A percentile compares a stretch with the other conserved stretches of the same genome.
These are phyloP conservation scores for Debaryomyces nepalensis DNA, from an alignment of 1,139 yeast genomes.

Conservation along the genomic window DNA sequence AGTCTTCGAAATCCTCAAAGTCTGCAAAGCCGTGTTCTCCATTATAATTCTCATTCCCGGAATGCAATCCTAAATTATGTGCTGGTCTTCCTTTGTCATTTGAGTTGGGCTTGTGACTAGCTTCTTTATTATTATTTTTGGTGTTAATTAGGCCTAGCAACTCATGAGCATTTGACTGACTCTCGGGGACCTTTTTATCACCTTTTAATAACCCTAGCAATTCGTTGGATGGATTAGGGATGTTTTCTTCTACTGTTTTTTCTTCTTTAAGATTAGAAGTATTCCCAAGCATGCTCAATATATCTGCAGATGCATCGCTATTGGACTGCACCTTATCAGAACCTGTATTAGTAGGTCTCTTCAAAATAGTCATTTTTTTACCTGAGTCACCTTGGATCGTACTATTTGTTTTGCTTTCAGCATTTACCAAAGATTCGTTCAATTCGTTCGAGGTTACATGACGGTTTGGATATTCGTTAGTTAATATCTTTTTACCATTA, in stretches of 20 bases:
- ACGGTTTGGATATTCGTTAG: no score
- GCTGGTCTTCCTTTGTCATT: slow-evolving; percentile 11
- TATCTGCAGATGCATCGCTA: slow-evolving; percentile 20
- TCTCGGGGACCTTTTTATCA: slow-evolving; percentile 8
- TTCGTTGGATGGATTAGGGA: slow-evolving; percentile 19
- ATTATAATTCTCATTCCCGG: neutral
- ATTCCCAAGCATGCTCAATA: slow-evolving; percentile 29
- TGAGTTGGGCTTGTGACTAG: neutral
- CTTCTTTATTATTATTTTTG: slow-evolving; percentile 5
- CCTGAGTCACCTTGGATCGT: slow-evolving; percentile 24
- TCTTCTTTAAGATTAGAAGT: slow-evolving; percentile 13
- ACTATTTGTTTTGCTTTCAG: slow-evolving; percentile 10
- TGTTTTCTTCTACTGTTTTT: neutral
- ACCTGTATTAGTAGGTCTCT: slow-evolving; percentile 24
- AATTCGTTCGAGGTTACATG: slow-evolving; percentile 34
- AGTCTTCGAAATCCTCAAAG: slow-evolving; percentile 42
- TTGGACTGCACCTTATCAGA: slow-evolving; percentile 2
- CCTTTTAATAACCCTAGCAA: slow-evolving; percentile 27
- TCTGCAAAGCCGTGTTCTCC: slow-evolving; percentile 20
- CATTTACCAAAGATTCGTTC: slow-evolving; percentile 27
- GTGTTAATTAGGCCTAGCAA: slow-evolving; percentile 15
- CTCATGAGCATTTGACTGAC: slow-evolving; percentile 19
- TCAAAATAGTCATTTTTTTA: slow-evolving; percentile 38
- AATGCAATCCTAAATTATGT: slow-evolving; percentile 1
- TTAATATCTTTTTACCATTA: neutral